Conservation (phyloP, 1,284 basidiomycete genomes). For the Salmacisia buchloeana region DNA sequence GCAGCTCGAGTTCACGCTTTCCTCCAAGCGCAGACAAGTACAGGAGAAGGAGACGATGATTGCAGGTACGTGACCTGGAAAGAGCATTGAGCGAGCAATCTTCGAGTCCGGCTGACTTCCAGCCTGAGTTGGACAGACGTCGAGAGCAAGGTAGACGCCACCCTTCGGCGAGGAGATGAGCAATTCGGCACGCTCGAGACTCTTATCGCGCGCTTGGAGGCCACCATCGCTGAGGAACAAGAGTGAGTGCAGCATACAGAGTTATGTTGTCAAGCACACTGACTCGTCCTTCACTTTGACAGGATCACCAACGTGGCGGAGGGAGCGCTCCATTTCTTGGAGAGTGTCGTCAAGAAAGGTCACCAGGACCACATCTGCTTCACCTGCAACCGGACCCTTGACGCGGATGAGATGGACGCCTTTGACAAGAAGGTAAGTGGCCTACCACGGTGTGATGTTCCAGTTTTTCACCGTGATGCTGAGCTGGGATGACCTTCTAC, state of each 20-base stretch:
- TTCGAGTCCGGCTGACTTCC: no score
- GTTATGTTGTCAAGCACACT: constrained; percentile 61
- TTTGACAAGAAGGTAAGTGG: constrained; percentile 30
- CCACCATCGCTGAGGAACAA: background rate
- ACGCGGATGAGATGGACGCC: constrained; percentile 57
- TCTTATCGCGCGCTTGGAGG: background rate
- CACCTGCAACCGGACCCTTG: constrained; percentile 69
- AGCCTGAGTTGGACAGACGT: background rate
- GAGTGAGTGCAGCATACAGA: background rate
- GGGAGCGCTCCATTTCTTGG: constrained; percentile 58
- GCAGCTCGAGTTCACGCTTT: constrained; percentile 33
- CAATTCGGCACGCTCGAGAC: constrained; percentile 54
- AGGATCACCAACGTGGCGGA: constrained; percentile 40
- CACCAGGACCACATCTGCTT: constrained; percentile 66
- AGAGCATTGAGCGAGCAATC: constrained; percentile 55
- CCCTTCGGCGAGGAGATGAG: constrained; percentile 39
- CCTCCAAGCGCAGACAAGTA: constrained; percentile 54
- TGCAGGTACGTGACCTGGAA: background rate
- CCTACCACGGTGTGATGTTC: background rate
- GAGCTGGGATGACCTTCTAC: no score
- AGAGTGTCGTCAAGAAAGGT: constrained; percentile 62
- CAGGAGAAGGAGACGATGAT: constrained; percentile 56
- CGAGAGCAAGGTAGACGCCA: background rate
- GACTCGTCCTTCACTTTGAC: constrained; percentile 48
- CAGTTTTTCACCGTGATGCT: background rate